Conservation (phyloP, 2,329 filamentous ascomycete species). For the Cladosporium colombiae region DNA sequence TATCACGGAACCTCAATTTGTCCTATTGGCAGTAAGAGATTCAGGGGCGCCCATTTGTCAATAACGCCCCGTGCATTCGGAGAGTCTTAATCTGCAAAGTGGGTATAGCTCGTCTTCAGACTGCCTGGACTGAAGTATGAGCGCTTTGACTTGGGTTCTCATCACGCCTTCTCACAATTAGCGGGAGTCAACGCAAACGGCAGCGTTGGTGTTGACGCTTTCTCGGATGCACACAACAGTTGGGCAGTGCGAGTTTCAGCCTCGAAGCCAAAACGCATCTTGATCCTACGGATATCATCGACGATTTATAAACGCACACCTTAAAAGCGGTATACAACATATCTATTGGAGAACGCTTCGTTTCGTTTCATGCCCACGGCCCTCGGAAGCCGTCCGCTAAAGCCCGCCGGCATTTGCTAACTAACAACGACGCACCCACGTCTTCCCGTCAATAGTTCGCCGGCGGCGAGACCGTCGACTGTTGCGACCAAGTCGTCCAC, state of each 20-base stretch:
- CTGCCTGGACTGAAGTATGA: neutral
- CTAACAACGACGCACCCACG: neutral
- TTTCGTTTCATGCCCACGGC: neutral
- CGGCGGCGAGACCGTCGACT: constrained; percentile 25
- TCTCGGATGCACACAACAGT: neutral
- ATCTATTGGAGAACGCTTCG: neutral
- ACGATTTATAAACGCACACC: neutral
- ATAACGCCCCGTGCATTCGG: neutral
- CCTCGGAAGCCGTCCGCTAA: neutral
- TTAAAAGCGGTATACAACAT: neutral
- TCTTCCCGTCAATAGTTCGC: constrained; percentile 10
- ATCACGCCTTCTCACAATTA: neutral
- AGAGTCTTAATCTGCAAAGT: neutral
- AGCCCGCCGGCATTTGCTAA: neutral
- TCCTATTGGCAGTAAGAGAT: neutral
- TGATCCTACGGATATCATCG: constrained; percentile 1
- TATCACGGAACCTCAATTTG: neutral
- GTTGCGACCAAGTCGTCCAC: constrained; percentile 34
- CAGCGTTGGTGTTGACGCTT: neutral
- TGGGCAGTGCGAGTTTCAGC: neutral
- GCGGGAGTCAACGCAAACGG: neutral
- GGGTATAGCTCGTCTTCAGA: neutral
- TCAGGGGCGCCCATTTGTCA: neutral
- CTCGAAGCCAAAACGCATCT: neutral
- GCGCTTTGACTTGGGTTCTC: neutral